Conservation (phyloP, 202 grass and related monocot species). For the Bolboschoenoplectus hybrid region DNA sequence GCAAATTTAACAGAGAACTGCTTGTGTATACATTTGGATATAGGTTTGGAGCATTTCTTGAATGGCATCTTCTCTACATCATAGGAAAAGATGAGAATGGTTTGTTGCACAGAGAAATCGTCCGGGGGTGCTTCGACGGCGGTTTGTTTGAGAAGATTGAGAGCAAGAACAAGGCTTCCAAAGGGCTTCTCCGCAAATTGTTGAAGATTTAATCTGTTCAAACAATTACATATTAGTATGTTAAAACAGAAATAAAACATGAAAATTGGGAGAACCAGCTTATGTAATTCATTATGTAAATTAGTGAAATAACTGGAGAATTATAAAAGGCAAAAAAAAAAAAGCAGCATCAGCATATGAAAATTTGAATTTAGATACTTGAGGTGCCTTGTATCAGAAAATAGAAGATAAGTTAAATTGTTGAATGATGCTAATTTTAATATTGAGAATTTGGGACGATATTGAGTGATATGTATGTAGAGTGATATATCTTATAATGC, state of each 20-base stretch:
- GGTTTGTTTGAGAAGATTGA: slow-evolving; percentile 58
- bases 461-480: too few relatives aligned
- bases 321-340: too few relatives aligned
- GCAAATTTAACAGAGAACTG: background rate
- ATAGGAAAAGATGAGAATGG: slow-evolving; percentile 58
- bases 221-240: background rate
- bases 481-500: background rate
- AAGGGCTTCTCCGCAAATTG: background rate
- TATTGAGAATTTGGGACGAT: too few relatives aligned
- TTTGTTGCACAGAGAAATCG: slow-evolving; percentile 43
- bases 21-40: background rate
- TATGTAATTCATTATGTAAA: background rate
- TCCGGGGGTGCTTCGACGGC: slow-evolving; percentile 53
- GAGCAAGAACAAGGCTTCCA: slow-evolving; percentile 42
- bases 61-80: slow-evolving; percentile 52
- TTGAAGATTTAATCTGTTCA: background rate
- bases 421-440: too few relatives aligned
- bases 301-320: too few relatives aligned
- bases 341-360: too few relatives aligned
- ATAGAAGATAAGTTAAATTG: too few relatives aligned
- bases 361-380: too few relatives aligned
- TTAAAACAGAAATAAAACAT: background rate
- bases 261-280: background rate
- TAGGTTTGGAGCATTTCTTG: slow-evolving; percentile 36
- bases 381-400: too few relatives aligned